Percentiles rank a stretch among this genome's conserved stretches.
phyloP scores from a whole-genome alignment of 129 eudicot species.

The Solidago caesia region DNA sequence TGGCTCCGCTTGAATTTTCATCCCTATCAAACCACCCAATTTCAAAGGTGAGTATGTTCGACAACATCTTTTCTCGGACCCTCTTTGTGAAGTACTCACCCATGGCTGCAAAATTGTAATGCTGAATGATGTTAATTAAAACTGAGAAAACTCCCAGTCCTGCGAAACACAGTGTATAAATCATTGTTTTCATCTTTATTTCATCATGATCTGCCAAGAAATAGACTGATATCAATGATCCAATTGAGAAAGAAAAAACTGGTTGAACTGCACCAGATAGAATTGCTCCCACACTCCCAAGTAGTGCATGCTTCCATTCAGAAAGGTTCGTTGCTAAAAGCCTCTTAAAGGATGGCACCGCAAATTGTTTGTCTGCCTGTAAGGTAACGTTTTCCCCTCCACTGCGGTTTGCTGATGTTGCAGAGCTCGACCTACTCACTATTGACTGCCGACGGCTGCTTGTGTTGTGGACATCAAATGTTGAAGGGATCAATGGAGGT shows the following conservation, averaged over 20 bases:
- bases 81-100: constrained; percentile 80
- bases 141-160: constrained; percentile 59
- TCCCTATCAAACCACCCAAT: constrained; percentile 83
- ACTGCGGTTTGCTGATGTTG: constrained; percentile 36
- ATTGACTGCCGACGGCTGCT: constrained; percentile 41
- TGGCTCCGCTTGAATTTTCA: constrained; percentile 72
- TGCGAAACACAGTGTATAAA: constrained; percentile 52
- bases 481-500: constrained; percentile 3
- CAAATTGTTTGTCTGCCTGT: constrained; percentile 19
- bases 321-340: constrained; percentile 63
- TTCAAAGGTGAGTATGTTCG: constrained; percentile 78
- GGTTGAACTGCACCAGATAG: constrained; percentile 80
- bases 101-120: constrained; percentile 76
- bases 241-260: constrained; percentile 57
- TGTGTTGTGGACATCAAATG: constrained; percentile 32
- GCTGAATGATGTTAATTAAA: constrained; percentile 52
- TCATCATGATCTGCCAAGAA: constrained; percentile 53
- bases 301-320: constrained; percentile 58
- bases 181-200: constrained; percentile 54
- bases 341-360: constrained; percentile 56
- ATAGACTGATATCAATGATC: constrained; percentile 74
- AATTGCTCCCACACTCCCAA: constrained; percentile 52
- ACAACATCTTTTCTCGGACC: constrained; percentile 68
- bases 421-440: constrained; percentile 47
- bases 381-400: background rate